Conservation (phyloP, 257 asterid species). For the Lycium barbarum region DNA sequence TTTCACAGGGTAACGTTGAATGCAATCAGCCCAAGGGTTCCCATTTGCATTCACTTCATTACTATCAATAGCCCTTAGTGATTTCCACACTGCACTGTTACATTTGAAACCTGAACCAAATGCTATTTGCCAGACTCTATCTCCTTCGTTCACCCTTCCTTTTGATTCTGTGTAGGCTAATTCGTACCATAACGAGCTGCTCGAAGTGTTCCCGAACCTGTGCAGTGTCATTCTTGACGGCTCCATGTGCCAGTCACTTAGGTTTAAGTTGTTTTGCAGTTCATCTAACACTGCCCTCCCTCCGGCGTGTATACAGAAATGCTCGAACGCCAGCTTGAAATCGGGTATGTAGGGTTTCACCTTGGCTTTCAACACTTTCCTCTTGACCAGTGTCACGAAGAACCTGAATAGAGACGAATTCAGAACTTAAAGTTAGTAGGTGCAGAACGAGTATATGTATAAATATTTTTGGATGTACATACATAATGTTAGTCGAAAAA, state of each 20-base stretch:
- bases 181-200: slow-evolving; percentile 66
- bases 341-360: slow-evolving; percentile 56
- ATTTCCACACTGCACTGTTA: slow-evolving; percentile 56
- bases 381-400: slow-evolving; percentile 42
- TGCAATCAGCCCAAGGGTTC: slow-evolving; percentile 59
- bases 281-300: slow-evolving; percentile 61
- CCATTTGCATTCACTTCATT: slow-evolving; percentile 36
- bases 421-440: neutral
- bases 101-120: slow-evolving; percentile 76
- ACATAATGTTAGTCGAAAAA: neutral
- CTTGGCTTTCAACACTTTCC: slow-evolving; percentile 34
- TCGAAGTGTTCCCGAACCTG: slow-evolving; percentile 68
- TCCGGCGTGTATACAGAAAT: slow-evolving; percentile 65
- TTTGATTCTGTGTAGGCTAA: slow-evolving; percentile 64
- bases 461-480: neutral
- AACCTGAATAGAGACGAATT: slow-evolving; percentile 30
- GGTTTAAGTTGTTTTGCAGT: slow-evolving; percentile 52
- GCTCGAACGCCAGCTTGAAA: slow-evolving; percentile 56
- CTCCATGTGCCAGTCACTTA: slow-evolving; percentile 57
- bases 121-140: slow-evolving; percentile 68
- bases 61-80: slow-evolving; percentile 40
- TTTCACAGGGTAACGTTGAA: slow-evolving; percentile 53
- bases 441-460: neutral
- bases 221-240: slow-evolving; percentile 66
- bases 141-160: slow-evolving; percentile 57